Base-by-base conservation (phyloP, 768 basidiomycete species). In the Boletus tomentosulus region DNA sequence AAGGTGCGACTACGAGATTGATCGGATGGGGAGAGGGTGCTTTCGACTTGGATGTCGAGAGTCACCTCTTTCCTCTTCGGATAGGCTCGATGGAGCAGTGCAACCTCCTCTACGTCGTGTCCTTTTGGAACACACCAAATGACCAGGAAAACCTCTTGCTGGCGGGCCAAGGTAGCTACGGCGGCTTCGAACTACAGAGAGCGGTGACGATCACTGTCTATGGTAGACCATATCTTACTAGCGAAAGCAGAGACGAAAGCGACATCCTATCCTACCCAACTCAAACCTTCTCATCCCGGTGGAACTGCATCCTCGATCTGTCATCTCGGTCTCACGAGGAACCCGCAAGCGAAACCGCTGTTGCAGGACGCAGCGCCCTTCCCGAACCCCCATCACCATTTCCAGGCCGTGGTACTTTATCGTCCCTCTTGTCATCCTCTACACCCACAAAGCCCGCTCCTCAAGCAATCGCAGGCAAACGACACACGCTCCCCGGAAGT, bases 271-370 rank as follows among this genome's bases (percentile, higher is more conserved):
- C 66, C 1, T 90, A 84, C 59, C 91, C 88, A 0, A 91, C 93
- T 8, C 74, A 72, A 12, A 76, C 82, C 0, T 97, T 94, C 68
- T 81, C 85, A 0, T 94, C 93, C 1, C 76, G 86, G 30, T 97
- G 94, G 94, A 96, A 92, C 59, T 94, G 92, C 59, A 75, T 90
- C 2, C 81, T 97, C 19, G 91, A 95, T 66, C 76, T 97, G n/a
- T 72, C 80, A 2, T 62, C 78, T 3, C 68, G 62, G 47, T 61
- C 59, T 22, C 59, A 31, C 31, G 58, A 69, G 55, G 58, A 61
- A 58, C 57, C 61, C 42, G 35, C 30, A 46, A 57, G 58, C 51
- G 63, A 57, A 48, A 44, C 51, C 22, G 47, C 51, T 51, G 57
- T 34, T 41, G 49, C 27, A 13, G 57, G 62, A 49, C 70, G 56